Conservation (phyloP, 331 rosid genomes). For the Malus hybrid region DNA sequence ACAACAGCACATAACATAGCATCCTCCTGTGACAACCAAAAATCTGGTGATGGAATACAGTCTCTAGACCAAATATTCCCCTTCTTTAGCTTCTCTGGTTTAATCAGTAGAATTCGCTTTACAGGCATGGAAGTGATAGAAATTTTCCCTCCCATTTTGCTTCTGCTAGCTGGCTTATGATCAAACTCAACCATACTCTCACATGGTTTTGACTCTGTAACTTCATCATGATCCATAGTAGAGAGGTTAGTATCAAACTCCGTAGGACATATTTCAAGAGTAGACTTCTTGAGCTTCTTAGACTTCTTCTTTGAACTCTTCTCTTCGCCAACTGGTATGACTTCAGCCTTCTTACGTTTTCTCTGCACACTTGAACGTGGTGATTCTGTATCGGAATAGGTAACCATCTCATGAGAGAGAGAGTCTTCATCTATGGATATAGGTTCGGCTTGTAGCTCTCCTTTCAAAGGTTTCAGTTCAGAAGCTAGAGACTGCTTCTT, state of each 20-base stretch:
- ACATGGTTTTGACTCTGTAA: slow-evolving; percentile 41
- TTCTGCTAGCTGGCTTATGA: slow-evolving; percentile 57
- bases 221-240: slow-evolving; percentile 52
- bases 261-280: slow-evolving; percentile 37
- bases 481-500: slow-evolving; percentile 81
- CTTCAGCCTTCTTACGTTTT: slow-evolving; percentile 66
- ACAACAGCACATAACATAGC: slow-evolving; percentile 86
- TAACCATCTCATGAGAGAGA: slow-evolving; percentile 25
- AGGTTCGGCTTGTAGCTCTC: slow-evolving; percentile 44
- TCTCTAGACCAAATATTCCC: slow-evolving; percentile 82
- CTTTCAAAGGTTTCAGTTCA: slow-evolving; percentile 53
- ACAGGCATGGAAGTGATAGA: slow-evolving; percentile 82
- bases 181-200: slow-evolving; percentile 53
- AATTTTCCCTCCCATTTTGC: slow-evolving; percentile 88
- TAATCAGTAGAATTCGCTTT: slow-evolving; percentile 67
- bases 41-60: slow-evolving; percentile 81
- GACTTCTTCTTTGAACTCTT: slow-evolving; percentile 63
- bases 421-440: slow-evolving; percentile 63
- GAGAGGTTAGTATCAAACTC: slow-evolving; percentile 52
- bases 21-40: slow-evolving; percentile 91
- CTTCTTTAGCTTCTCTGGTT: slow-evolving; percentile 83
- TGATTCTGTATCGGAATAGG: slow-evolving; percentile 39
- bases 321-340: slow-evolving; percentile 39
- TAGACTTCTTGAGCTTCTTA: slow-evolving; percentile 64
- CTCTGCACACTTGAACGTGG: slow-evolving; percentile 46